Evolutionary conservation across 1,139 yeast genomes (phyloP).

Genomic region (Blastobotrys malaysiensis): DNA sequence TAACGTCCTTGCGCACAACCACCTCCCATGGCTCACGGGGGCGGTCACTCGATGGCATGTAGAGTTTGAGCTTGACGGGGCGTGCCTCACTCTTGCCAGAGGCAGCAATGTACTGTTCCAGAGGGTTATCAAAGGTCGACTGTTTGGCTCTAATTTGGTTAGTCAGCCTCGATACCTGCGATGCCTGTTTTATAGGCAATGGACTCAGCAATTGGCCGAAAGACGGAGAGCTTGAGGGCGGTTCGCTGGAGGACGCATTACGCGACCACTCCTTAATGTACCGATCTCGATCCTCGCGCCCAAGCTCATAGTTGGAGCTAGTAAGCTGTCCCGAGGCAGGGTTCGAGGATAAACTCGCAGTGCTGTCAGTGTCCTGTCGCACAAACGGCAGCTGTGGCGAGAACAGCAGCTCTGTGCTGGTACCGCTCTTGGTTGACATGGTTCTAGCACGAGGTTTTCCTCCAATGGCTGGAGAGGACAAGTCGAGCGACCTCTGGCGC

Average conservation of each 20-base stretch:
- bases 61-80: conserved; percentile 35
- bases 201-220: background rate
- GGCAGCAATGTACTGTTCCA: conserved; percentile 38
- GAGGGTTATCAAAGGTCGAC: conserved; percentile 34
- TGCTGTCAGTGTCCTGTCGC: conserved; percentile 5
- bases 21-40: conserved; percentile 35
- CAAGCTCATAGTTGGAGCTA: background rate
- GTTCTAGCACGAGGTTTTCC: conserved; percentile 9
- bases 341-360: conserved; percentile 3
- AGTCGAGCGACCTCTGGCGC: conserved; percentile 20
- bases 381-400: conserved; percentile 7
- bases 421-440: conserved; percentile 10
- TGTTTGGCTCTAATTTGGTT: conserved; percentile 29
- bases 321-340: background rate
- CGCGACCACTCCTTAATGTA: background rate
- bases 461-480: conserved; percentile 8
- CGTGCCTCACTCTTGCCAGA: conserved; percentile 36
- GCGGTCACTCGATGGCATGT: conserved; percentile 33
- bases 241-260: background rate
- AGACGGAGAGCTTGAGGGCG: background rate
- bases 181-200: conserved; percentile 5
- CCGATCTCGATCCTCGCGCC: background rate
- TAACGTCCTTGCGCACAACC: conserved; percentile 35
- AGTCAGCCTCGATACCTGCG: conserved; percentile 23
- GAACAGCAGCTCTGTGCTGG: conserved; percentile 6